Base-by-base conservation (phyloP, 2,329 filamentous ascomycete species). In the Ophiostoma himal-ulmi region DNA sequence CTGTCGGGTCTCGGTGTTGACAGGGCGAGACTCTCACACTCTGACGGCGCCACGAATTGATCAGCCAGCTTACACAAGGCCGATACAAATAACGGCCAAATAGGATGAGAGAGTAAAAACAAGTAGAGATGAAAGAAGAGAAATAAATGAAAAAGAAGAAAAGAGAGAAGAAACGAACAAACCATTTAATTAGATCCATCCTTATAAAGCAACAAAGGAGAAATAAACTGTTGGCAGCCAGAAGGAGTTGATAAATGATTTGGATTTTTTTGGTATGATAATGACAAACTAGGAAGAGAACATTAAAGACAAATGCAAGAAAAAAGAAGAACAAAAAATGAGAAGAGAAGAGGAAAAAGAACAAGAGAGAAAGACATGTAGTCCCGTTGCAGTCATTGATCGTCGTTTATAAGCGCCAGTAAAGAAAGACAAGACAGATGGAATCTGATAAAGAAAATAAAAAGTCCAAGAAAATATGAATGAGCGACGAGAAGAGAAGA, bases 401-500 rank as follows among this genome's bases (percentile, higher is more conserved):
- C 73, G 68, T 74, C 71, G 34, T 72, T 44, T 73, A 66, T 67
- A 67, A 66, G 62, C 34, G 69, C 54, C 52, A 72, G 66, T 11
- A 30, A 64, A 64, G 26, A n/a, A 54, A 60, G 57, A 57, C 57
- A 57, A 26, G 52, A 57, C 22, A 57, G 17, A 48, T 48, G 44
- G 37, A 20, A 57, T 57, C 11, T 57, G 22, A 22, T 14, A 44
- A 26, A 26, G 52, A 65, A 22, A 39, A n/a, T n/a, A n/a, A 3
- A 39, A n/a, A n/a, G 22, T 39, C n/a, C 44, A 48, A 48, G 1
- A 60, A 20, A 13, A 20, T 39, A 39, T n/a, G 8, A 65, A 65
- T 36, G 60, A 69, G 39, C 39, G 54, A 36, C 48, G 34, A 68
- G 48, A 71, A 20, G 68, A 44, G 4, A 60, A n/a, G 1, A 66